Evolutionary conservation across 345 rosid species (phyloP), one percentile per base, ranked within the genome.

Genomic region (Dipteronia sinensis): DNA sequence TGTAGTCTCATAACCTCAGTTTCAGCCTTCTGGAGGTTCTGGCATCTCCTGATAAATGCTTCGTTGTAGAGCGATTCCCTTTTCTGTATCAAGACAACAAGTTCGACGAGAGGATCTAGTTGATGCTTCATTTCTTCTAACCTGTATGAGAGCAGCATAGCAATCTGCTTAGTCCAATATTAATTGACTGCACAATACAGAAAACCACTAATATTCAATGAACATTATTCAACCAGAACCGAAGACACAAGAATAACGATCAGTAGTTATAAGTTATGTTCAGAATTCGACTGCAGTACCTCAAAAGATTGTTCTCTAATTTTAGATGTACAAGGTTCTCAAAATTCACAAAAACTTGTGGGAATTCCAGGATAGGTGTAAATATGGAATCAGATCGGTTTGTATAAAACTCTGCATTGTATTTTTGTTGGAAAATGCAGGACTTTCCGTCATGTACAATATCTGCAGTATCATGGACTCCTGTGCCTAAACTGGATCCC

Each of bases 21-120:
- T 91, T 95, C 98, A 47, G 94, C 98, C 84, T 83, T 93, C 68
- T 61, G 85, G 31, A 95, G 97, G 85, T 89, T 93, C 81, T 90
- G 83, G 71, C 93, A 84, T 77, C 93, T 82, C 77, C 86, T 80
- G 42, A 81, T 51, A 76, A 93, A 95, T 65, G 93, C 98, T 79
- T 76, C 83, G 77, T 76, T 85, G 76, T 93, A 93, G 19, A 87
- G 83, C 29, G 77, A 72, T 73, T 88, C 89, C 72, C 78, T 81
- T 75, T 83, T 77, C 71, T 72, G 83, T 11, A 78, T 65, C 44
- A 78, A 79, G 72, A 56, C 55, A 19, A 79, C 68, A 29, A 46
- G 78, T 59, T 88, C 80, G 62, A 55, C 75, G 0, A 74, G 72
- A 47, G 78, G 73, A 78, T 85, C 77, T 23, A 91, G 65, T 49